Evolutionary conservation across 2,329 filamentous ascomycete genomes (phyloP).

Genomic region (Lachnellula cervina): DNA sequence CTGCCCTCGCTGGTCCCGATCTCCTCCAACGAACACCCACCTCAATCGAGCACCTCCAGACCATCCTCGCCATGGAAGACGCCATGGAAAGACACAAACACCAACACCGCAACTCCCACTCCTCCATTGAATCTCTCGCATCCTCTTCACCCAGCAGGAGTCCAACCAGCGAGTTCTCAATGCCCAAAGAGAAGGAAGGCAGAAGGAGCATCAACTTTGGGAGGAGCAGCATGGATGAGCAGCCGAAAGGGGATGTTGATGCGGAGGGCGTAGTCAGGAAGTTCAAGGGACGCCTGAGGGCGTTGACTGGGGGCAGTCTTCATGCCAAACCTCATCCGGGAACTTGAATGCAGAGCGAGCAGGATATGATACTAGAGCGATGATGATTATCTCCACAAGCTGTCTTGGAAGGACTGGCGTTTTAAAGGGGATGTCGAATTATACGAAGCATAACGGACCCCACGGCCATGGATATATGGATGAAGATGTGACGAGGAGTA

Average conservation of each 20-base stretch:
- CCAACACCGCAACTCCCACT: constrained; percentile 8
- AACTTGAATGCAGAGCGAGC: constrained; percentile 9
- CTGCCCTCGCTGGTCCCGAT: constrained; percentile 3
- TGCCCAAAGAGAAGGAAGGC: constrained; percentile 9
- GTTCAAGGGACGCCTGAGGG: constrained; percentile 21
- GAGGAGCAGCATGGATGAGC: constrained; percentile 14
- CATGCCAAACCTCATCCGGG: constrained; percentile 19
- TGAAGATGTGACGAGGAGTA: background rate
- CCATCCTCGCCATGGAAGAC: constrained; percentile 20
- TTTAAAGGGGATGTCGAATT: background rate
- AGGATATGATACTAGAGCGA: background rate
- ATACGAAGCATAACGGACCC: background rate
- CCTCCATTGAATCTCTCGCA: constrained; percentile 10
- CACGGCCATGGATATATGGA: background rate
- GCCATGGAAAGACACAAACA: constrained; percentile 11
- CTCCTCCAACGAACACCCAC: constrained; percentile 8
- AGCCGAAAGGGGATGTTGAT: constrained; percentile 4
- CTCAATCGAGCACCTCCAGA: constrained; percentile 9
- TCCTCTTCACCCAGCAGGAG: constrained; percentile 1
- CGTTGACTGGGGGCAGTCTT: constrained; percentile 17
- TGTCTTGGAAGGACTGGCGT: background rate
- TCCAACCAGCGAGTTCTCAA: background rate
- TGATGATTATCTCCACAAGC: background rate
- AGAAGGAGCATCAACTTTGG: constrained; percentile 16
- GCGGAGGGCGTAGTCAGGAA: constrained; percentile 13